Evolutionary conservation across 164 flowering plant species (phyloP), one percentile per base, ranked within the genome.

Genomic region (Houttuynia cordata): DNA sequence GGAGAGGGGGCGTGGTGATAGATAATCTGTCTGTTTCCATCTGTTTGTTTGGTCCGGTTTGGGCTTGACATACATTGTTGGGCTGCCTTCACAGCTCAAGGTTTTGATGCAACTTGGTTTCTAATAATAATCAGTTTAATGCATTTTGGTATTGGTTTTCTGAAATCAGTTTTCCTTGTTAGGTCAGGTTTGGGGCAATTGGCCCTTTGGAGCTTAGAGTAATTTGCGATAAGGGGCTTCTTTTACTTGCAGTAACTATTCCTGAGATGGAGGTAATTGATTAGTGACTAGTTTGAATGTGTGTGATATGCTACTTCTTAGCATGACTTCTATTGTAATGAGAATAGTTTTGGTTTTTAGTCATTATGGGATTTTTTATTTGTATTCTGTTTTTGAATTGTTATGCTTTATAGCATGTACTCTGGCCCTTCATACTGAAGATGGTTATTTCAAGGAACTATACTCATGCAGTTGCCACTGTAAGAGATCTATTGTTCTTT

Each of bases 201-300:
- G 64, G 68, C 74, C 82, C 80, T 20, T 61, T 68, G 50, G 83
- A 90, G 70, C 68, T 93, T 41, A 77, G 95, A 70, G 75, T 75
- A 56, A 72, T 86, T 9, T 85, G 91, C 77, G 93, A 84, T 56
- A 83, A 93, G 66, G 94, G 96, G 67, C 91, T 93, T 71, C 96
- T 90, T 74, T 72, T 93, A 66, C 66, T 93, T 37, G 87, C 97
- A 42, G 75, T 93, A 60, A 93, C 97, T 21, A 79, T 93, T 67
- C 99, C 99, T 70, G 99, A 93, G 72, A 93, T 91, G 96, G 96
- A 93, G 97, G 99, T 89, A 80, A 30, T 37, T 63, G 21, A 37
- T 34, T 37, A 12, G 45, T 19, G 45, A 18, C 20, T 7, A 37
- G 10, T 19, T 37, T 41, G 50, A 39, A 20, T 42, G 7, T 14